These are phyloP conservation scores for Sarocladium strictum DNA, from an alignment of 2,329 filamentous ascomycete genomes.

Conservation along the genomic window DNA sequence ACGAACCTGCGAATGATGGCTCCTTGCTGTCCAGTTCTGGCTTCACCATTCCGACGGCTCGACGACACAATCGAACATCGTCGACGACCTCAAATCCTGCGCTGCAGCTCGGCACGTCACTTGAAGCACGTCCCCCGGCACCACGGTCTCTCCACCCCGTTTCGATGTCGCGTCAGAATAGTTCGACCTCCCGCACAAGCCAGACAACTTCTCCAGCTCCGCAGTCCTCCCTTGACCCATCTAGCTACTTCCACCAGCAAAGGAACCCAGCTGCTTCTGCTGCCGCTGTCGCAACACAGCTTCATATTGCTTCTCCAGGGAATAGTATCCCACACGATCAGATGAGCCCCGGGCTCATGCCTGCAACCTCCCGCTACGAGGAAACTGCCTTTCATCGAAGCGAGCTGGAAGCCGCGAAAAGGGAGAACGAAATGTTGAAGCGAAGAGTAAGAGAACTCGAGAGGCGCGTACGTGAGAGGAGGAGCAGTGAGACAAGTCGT, in stretches of 20 bases:
- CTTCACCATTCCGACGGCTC: constrained; percentile 49
- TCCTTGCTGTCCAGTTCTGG: constrained; percentile 51
- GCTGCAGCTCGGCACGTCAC: constrained; percentile 25
- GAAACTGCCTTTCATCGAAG: constrained; percentile 54
- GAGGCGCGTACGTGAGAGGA: constrained; percentile 42
- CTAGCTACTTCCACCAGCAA: constrained; percentile 44
- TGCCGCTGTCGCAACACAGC: constrained; percentile 15
- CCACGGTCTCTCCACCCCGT: constrained; percentile 38
- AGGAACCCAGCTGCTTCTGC: constrained; percentile 30
- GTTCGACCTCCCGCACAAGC: constrained; percentile 47
- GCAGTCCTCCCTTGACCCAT: constrained; percentile 35
- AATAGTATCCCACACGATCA: constrained; percentile 30
- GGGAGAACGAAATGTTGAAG: constrained; percentile 59
- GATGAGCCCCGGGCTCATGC: constrained; percentile 48
- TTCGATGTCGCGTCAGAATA: constrained; percentile 48
- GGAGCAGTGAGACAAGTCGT: constrained; percentile 40
- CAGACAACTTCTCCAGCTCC: constrained; percentile 43
- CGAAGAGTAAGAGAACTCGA: constrained; percentile 57
- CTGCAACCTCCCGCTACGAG: constrained; percentile 54
- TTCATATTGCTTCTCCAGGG: constrained; percentile 31
- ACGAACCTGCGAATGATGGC: constrained; percentile 41
- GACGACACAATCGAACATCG: constrained; percentile 52
- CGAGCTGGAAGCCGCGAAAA: constrained; percentile 56
- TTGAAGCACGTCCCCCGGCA: constrained; percentile 35
- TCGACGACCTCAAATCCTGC: constrained; percentile 36